Evolutionary conservation across 2,329 filamentous ascomycete species (phyloP).

Genomic region (Fusarium sp.): DNA sequence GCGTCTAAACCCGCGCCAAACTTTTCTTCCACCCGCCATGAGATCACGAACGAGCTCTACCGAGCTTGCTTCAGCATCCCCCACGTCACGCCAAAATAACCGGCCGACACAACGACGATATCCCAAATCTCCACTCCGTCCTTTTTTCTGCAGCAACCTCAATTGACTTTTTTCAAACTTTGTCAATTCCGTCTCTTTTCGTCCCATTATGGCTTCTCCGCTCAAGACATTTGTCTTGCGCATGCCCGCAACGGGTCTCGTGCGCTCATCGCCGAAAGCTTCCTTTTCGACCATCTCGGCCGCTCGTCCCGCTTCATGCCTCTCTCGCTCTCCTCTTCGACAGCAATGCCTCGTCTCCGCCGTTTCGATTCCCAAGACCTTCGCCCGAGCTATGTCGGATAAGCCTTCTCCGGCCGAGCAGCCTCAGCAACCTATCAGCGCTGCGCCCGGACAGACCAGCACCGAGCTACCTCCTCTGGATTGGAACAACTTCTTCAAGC

Average conservation of each 20-base stretch:
- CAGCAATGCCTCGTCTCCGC: slow-evolving; percentile 37
- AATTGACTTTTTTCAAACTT: slow-evolving; percentile 15
- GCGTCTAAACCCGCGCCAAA: slow-evolving; percentile 46
- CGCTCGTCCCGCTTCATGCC: slow-evolving; percentile 40
- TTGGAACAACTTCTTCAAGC: slow-evolving; percentile 94
- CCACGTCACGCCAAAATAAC: slow-evolving; percentile 36
- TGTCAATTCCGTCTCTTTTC: no score
- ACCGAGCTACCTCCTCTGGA: slow-evolving; percentile 64
- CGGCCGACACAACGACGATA: slow-evolving; percentile 28
- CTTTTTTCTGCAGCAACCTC: slow-evolving; percentile 10
- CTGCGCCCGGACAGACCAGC: slow-evolving; percentile 36
- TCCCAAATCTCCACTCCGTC: slow-evolving; percentile 41
- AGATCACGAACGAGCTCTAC: slow-evolving; percentile 49
- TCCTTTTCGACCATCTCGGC: slow-evolving; percentile 48
- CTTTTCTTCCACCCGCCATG: slow-evolving; percentile 46
- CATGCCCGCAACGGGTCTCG: slow-evolving; percentile 46
- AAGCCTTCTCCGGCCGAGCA: slow-evolving; percentile 28
- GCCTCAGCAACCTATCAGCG: slow-evolving; percentile 10
- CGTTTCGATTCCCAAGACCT: slow-evolving; percentile 32
- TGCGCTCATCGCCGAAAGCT: slow-evolving; percentile 49
- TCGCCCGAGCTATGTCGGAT: slow-evolving; percentile 41
- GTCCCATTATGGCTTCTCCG: slow-evolving; percentile 49
- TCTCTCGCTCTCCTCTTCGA: slow-evolving; percentile 37
- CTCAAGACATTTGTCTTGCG: slow-evolving; percentile 54
- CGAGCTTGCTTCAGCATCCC: slow-evolving; percentile 36